These are phyloP conservation scores for Trametes hirsuta DNA, from an alignment of 1,284 basidiomycete genomes.

Conservation along the genomic window DNA sequence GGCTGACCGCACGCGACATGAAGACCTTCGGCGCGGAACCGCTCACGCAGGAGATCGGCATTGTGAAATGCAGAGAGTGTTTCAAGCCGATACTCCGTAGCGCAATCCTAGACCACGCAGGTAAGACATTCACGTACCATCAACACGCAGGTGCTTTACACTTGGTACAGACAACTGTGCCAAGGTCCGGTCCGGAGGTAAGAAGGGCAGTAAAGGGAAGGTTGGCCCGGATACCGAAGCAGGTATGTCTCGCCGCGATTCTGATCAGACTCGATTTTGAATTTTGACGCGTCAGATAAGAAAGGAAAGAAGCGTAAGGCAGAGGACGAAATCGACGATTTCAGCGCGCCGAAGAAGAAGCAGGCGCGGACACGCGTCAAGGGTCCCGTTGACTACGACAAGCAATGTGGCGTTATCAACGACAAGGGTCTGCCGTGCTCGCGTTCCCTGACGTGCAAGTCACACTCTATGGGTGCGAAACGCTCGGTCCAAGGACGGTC, in stretches of 20 bases:
- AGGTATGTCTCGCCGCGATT: conserved; percentile 8
- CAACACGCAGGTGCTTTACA: background rate
- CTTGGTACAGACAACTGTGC: conserved; percentile 58
- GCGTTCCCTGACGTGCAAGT: conserved; percentile 97
- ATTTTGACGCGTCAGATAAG: conserved; percentile 31
- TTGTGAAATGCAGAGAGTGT: conserved; percentile 81
- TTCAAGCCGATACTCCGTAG: conserved; percentile 76
- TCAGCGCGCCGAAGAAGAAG: conserved; percentile 69
- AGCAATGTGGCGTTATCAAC: conserved; percentile 97
- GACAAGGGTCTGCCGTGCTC: conserved; percentile 94
- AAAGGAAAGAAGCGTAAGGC: conserved; percentile 75
- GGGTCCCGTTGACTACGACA: conserved; percentile 89
- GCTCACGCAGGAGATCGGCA: conserved; percentile 64
- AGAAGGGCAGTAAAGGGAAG: conserved; percentile 61
- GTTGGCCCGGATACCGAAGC: conserved; percentile 29
- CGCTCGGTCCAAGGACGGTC: conserved; percentile 90
- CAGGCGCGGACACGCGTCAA: conserved; percentile 75
- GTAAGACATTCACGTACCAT: conserved; percentile 45
- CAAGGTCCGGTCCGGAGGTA: conserved; percentile 57
- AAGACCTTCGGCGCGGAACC: conserved; percentile 82
- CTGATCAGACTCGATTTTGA: conserved; percentile 2
- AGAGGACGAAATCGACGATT: conserved; percentile 64
- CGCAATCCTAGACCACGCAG: conserved; percentile 74
- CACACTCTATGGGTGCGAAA: conserved; percentile 97
- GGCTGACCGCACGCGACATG: conserved; percentile 86